Evolutionary conservation across 805 yeast species (phyloP).

Genomic region (Saccharomycopsis sp.): DNA sequence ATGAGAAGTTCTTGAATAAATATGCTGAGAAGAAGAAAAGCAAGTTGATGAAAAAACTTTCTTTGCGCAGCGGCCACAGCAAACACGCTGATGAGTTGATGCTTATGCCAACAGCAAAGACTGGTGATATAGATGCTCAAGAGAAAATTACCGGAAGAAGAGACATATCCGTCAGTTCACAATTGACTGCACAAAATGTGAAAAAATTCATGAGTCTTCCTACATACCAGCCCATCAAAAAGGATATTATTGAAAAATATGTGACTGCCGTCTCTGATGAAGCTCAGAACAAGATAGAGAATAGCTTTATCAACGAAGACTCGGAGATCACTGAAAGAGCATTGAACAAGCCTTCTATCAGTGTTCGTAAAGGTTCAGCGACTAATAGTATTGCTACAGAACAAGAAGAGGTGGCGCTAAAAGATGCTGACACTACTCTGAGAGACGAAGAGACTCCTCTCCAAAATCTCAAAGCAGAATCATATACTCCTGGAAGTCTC

Average conservation of each 20-base stretch:
- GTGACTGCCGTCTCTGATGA: constrained; percentile 15
- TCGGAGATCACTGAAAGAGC: not conserved
- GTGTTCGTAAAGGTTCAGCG: not conserved
- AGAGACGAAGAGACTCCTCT: not conserved
- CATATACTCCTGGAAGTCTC: not conserved
- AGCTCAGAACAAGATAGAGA: constrained; percentile 3
- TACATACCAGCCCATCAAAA: constrained; percentile 13
- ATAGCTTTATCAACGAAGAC: not conserved
- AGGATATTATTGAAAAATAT: constrained; percentile 15
- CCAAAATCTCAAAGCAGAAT: too few species aligned
- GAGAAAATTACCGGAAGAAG: not conserved
- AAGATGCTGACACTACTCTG: not conserved
- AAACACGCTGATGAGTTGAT: not conserved
- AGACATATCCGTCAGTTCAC: constrained; percentile 6
- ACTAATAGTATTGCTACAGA: not conserved
- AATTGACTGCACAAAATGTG: constrained; percentile 14
- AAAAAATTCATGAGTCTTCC: constrained; percentile 10
- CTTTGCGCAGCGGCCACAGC: not conserved
- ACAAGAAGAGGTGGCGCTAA: too few species aligned
- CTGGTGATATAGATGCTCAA: not conserved
- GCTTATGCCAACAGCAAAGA: not conserved
- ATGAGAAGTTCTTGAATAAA: constrained; percentile 4
- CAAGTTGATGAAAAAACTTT: not conserved
- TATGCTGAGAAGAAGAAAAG: constrained; percentile 14
- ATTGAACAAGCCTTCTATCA: not conserved